Evolutionary conservation across 2,329 filamentous ascomycete genomes (phyloP), one percentile per base, ranked within the genome.

Genomic region (Arachnopeziza araneosa): DNA sequence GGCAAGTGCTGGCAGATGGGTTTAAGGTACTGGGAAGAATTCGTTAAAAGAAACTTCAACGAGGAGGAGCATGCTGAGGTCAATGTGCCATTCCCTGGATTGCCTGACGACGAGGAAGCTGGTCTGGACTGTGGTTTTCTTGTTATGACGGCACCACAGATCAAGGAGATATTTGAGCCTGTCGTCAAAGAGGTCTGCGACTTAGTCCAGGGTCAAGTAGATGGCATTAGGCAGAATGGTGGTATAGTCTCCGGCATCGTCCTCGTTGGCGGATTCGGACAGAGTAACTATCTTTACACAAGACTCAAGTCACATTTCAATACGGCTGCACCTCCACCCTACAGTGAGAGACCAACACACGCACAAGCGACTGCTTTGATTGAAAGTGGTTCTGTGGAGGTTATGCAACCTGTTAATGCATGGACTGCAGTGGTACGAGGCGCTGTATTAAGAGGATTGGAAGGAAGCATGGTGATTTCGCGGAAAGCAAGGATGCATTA

Each of bases 1-100:
- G 83, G 82, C 2, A 91, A 90, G 74, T 90, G 87, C 0, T 93
- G 89, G 88, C 89, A 88, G 72, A 87, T 87, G 85, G 90, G 86
- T 1, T 77, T 93, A 55, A 83, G 85, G 58, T 92, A 91, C 70
- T 93, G 91, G 73, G 90, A 93, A 68, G 89, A 93, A 70, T 92
- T 91, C 70, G 89, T 93, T 17, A 93, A 93, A 75, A 82, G 90
- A 17, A 92, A 91, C 69, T 93, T 93, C 71, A 88, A 90, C 70
- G 87, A 90, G 68, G 88, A 91, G 53, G 89, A 91, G 69, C 84
- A 89, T 64, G 81, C 86, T 55, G 89, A 93, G 71, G 83, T 92
- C 60, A 91, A 91, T 60, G 83, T 93, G 3, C 89, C 89, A 78
- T 90, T 93, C 65, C 89, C 89, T 1, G 89, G 89, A 1, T 75